phyloP scores from a whole-genome alignment of 495 filamentous ascomycete species.

The Tirmania nivea region DNA sequence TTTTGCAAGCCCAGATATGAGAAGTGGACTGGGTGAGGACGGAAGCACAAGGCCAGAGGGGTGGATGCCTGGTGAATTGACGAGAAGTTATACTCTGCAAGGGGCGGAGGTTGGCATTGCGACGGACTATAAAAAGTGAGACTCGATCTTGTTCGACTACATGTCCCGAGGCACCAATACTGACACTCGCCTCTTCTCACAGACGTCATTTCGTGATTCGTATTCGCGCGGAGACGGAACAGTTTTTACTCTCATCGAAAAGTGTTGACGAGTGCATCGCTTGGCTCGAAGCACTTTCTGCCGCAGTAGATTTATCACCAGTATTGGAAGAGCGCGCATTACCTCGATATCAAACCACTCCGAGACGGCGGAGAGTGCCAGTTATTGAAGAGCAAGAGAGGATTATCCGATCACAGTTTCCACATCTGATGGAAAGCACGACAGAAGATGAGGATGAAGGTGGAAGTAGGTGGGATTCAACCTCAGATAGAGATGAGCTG shows the following conservation, averaged over 20 bases:
- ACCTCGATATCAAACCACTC: constrained; percentile 32
- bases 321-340: constrained; percentile 33
- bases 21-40: neutral
- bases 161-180: neutral
- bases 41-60: constrained; percentile 4
- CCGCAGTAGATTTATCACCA: constrained; percentile 31
- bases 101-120: constrained; percentile 46
- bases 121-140: constrained; percentile 37
- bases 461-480: neutral
- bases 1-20: neutral
- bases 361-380: constrained; percentile 22
- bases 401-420: constrained; percentile 13
- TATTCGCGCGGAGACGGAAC: constrained; percentile 39
- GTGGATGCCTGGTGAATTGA: constrained; percentile 22
- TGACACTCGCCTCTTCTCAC: neutral
- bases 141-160: constrained; percentile 8
- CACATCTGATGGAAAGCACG: constrained; percentile 2
- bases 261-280: constrained; percentile 31
- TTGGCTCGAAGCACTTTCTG: constrained; percentile 32
- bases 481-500: neutral
- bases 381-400: constrained; percentile 14
- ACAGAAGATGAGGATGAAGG: neutral
- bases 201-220: constrained; percentile 38
- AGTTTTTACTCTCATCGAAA: constrained; percentile 36
- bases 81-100: constrained; percentile 37